Evolutionary conservation across 345 rosid species (phyloP).

Genomic region (Corymbia maculata): DNA sequence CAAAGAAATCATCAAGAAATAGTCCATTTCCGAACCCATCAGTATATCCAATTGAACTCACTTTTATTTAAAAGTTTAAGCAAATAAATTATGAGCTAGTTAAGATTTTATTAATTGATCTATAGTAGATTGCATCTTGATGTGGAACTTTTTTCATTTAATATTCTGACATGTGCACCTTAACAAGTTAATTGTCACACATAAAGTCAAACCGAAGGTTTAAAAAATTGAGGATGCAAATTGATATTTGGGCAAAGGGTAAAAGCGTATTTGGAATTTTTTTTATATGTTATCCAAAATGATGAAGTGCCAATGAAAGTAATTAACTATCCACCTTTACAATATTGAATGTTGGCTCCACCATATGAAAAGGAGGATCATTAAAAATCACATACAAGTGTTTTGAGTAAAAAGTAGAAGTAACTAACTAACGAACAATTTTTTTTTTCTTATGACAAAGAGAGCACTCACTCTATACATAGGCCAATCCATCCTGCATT

Average conservation of each 20-base stretch:
- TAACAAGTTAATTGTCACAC: background rate
- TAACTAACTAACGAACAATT: background rate
- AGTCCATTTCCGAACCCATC: background rate
- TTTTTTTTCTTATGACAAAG: background rate
- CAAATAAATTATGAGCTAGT: accelerated
- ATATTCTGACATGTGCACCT: background rate
- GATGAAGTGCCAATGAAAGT: background rate
- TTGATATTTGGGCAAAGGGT: background rate
- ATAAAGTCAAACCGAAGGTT: background rate
- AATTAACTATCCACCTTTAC: background rate
- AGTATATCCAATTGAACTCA: background rate
- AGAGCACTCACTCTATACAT: background rate
- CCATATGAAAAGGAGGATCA: background rate
- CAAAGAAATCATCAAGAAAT: background rate
- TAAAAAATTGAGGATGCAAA: background rate
- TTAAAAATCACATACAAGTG: background rate
- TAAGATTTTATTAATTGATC: background rate
- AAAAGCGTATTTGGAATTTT: background rate
- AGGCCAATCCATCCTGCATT: background rate
- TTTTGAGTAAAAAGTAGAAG: background rate
- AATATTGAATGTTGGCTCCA: background rate
- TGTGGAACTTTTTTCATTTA: background rate
- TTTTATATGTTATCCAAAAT: background rate
- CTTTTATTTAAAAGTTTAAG: background rate
- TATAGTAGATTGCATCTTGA: background rate